Conservation (phyloP, 2,329 filamentous ascomycete genomes). For the Sclerotinia borealis region DNA sequence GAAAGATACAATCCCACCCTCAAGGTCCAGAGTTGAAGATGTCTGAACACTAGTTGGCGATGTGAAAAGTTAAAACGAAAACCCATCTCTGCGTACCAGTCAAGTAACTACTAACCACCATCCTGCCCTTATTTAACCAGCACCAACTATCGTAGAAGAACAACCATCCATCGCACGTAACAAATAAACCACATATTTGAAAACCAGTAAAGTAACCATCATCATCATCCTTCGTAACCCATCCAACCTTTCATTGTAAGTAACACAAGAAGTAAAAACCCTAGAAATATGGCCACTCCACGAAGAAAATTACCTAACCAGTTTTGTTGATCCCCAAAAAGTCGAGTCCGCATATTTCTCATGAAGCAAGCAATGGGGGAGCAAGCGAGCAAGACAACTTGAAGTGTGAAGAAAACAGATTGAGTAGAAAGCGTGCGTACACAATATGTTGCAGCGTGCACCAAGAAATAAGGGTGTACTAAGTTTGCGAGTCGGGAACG, state of each 20-base stretch:
- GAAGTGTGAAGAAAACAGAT: neutral
- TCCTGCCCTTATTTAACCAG: neutral
- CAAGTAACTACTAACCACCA: neutral
- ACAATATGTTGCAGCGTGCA: neutral
- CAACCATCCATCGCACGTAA: neutral
- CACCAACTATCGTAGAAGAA: neutral
- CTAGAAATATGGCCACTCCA: neutral
- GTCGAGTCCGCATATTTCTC: neutral
- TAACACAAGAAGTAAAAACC: neutral
- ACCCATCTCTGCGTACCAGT: neutral
- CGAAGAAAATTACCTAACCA: neutral
- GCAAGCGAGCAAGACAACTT: neutral
- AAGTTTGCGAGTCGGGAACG: neutral
- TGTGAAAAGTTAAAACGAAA: neutral
- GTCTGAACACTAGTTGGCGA: neutral
- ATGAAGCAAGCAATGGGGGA: neutral
- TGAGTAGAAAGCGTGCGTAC: neutral
- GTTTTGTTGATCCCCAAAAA: neutral
- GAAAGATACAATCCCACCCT: neutral
- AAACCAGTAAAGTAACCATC: neutral
- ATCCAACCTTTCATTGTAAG: neutral
- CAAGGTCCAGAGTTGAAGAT: neutral
- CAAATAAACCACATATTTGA: neutral
- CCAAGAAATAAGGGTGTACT: neutral
- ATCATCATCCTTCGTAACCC: neutral